Evolutionary conservation across 768 basidiomycete species (phyloP), one percentile per base, ranked within the genome.

Genomic region (Phlebiopsis gigantea): DNA sequence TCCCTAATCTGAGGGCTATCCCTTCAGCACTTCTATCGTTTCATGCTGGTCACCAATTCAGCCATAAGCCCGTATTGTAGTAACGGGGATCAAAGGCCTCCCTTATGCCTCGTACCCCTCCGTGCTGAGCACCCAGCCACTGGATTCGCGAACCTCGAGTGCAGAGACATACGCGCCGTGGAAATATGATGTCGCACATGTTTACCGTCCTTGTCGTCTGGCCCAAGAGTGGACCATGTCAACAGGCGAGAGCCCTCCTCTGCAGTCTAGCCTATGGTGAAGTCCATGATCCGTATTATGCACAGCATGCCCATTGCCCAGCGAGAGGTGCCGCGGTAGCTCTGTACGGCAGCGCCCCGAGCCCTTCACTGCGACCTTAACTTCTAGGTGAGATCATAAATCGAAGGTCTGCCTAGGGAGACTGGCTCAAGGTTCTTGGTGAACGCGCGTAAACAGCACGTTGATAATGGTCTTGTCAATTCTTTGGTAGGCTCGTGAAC

Each of bases 201-300:
- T 34, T 51, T 56, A 29, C 64, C 63, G 2, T 62, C 65, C 4
- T 26, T 42, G 4, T 51, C 60, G 21, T 52, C 51, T 19, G 60
- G 65, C 30, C 64, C 68, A 25, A 73, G 58, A 10, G 69, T 69
- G 2, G 71, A 65, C 44, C 71, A 72, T 4, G 72, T 61, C 17
- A 77, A 61, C 21, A 68, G 69, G 43, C 74, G 70, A 56, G 71
- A 65, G 4, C 76, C 75, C 21, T 64, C 48, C 22, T 60, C 59
- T 5, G 55, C 46, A 4, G 56, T 53, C 1, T 54, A 54, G 10
- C 47, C 58, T 3, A 56, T 4, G 1, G 55, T n/a, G 5, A 34
- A 24, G 19, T 56, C 43, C 43, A 42, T n/a, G 28, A 55, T 29
- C 19, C 22, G 14, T 14, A 25, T n/a, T 24, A 12, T 6, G 14